phyloP scores from a whole-genome alignment of 805 yeast species.

The Candida hungchunana region DNA sequence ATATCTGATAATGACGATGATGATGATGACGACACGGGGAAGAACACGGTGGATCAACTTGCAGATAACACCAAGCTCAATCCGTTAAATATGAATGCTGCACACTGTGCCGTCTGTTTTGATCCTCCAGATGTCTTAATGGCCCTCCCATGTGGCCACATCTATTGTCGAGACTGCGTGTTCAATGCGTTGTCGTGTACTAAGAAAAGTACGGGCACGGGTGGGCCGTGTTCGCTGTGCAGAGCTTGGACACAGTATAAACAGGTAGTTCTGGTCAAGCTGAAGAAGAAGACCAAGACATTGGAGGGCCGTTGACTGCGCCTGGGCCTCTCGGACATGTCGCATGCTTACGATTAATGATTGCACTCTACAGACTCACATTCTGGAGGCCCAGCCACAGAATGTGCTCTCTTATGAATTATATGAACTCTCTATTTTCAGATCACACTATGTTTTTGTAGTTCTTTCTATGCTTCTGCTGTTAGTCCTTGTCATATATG shows the following conservation, averaged over 20 bases:
- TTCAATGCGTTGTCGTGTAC: conserved; percentile 40
- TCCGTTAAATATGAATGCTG: conserved; percentile 15
- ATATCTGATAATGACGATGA: conserved; percentile 21
- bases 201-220: conserved; percentile 27
- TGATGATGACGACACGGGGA: conserved; percentile 14
- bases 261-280: conserved; percentile 28
- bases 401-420: too few relatives aligned
- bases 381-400: too few relatives aligned
- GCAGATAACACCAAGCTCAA: conserved; percentile 15
- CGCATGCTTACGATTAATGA: not conserved
- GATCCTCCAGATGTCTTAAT: conserved; percentile 46
- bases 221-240: conserved; percentile 42
- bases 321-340: too few relatives aligned
- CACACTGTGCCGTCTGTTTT: conserved; percentile 50
- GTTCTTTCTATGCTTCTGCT: too few relatives aligned
- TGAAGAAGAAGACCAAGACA: conserved; percentile 28
- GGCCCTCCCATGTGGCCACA: conserved; percentile 54
- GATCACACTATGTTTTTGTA: too few relatives aligned
- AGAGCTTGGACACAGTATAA: conserved; percentile 32
- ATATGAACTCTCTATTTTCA: too few relatives aligned
- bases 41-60: conserved; percentile 33
- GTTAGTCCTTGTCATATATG: too few relatives aligned
- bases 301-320: conserved; percentile 13
- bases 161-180: conserved; percentile 50
- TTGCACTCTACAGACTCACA: too few relatives aligned